phyloP scores from a whole-genome alignment of 2,329 filamentous ascomycete species.

The Pseudogymnoascus sp. region DNA sequence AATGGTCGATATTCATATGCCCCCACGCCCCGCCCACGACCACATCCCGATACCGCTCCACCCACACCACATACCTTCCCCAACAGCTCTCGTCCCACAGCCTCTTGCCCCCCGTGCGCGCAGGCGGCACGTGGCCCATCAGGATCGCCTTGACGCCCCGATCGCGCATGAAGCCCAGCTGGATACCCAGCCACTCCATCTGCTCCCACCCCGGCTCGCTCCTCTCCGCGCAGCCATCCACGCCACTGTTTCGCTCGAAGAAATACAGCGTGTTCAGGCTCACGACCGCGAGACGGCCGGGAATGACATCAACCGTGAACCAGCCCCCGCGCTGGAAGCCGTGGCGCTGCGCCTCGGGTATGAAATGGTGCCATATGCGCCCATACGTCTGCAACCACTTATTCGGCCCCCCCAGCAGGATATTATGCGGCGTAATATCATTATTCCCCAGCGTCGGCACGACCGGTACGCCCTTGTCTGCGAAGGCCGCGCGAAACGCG shows the following conservation, averaged over 20 bases:
- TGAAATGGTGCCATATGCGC: slow-evolving; percentile 75
- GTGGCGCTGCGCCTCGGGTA: slow-evolving; percentile 86
- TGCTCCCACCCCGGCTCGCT: slow-evolving; percentile 87
- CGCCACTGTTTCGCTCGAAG: slow-evolving; percentile 84
- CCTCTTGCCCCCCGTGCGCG: slow-evolving; percentile 72
- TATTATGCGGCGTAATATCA: slow-evolving; percentile 94
- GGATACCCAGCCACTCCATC: slow-evolving; percentile 89
- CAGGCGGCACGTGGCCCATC: slow-evolving; percentile 89
- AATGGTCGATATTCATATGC: slow-evolving; percentile 99
- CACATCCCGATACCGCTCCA: slow-evolving; percentile 84
- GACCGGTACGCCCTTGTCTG: slow-evolving; percentile 56
- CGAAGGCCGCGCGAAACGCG: slow-evolving; percentile 70
- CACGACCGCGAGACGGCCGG: slow-evolving; percentile 75
- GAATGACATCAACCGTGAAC: slow-evolving; percentile 90
- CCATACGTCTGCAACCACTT: slow-evolving; percentile 71
- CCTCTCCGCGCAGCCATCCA: slow-evolving; percentile 75
- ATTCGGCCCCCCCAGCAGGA: slow-evolving; percentile 78
- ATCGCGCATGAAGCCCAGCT: slow-evolving; percentile 73
- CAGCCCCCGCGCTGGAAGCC: slow-evolving; percentile 88
- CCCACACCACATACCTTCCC: slow-evolving; percentile 93
- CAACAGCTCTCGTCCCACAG: slow-evolving; percentile 96
- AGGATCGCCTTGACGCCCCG: slow-evolving; percentile 90
- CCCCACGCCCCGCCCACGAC: slow-evolving; percentile 73
- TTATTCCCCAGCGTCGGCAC: slow-evolving; percentile 94
- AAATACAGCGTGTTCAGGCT: slow-evolving; percentile 97